A percentile compares a stretch with the other conserved stretches of the same genome.
Evolutionary conservation across 441 rosid genomes (phyloP).

Genomic region (Arabidopsis lyrata): DNA sequence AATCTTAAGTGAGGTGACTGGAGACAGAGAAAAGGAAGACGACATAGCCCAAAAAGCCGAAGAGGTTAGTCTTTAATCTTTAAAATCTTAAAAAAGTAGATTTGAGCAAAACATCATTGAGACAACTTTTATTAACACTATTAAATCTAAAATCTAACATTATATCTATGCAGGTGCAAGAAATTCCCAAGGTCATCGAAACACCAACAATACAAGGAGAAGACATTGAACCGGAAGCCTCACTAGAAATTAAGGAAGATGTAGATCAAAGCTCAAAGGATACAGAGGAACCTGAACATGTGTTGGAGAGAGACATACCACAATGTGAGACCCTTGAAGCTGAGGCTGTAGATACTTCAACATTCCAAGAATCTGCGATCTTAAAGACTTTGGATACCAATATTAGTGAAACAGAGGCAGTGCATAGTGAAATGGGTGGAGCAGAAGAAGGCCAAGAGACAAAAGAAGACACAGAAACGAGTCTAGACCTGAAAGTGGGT

Average conservation of each 20-base stretch:
- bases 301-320: slow-evolving; percentile 6
- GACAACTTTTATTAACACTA: slow-evolving; percentile 1
- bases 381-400: slow-evolving; percentile 11
- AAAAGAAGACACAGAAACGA: slow-evolving; percentile 12
- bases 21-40: slow-evolving; percentile 30
- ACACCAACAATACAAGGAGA: slow-evolving; percentile 28
- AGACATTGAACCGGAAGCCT: neutral
- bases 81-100: slow-evolving; percentile 20
- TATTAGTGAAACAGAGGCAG: slow-evolving; percentile 5
- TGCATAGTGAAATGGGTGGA: slow-evolving; percentile 32
- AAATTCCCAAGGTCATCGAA: slow-evolving; percentile 8
- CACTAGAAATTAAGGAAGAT: slow-evolving; percentile 18
- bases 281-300: slow-evolving; percentile 30
- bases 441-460: slow-evolving; percentile 32
- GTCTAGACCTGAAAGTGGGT: neutral
- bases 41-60: slow-evolving; percentile 34
- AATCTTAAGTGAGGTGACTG: slow-evolving; percentile 23
- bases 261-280: slow-evolving; percentile 31
- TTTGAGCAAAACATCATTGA: slow-evolving; percentile 5
- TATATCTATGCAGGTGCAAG: slow-evolving; percentile 40
- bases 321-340: slow-evolving; percentile 29
- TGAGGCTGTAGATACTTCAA: slow-evolving; percentile 26
- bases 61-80: slow-evolving; percentile 35
- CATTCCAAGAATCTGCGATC: slow-evolving; percentile 12
- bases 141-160: neutral